phyloP scores from a whole-genome alignment of 2,329 filamentous ascomycete genomes.

The Paracorniculantispora psalliotae region DNA sequence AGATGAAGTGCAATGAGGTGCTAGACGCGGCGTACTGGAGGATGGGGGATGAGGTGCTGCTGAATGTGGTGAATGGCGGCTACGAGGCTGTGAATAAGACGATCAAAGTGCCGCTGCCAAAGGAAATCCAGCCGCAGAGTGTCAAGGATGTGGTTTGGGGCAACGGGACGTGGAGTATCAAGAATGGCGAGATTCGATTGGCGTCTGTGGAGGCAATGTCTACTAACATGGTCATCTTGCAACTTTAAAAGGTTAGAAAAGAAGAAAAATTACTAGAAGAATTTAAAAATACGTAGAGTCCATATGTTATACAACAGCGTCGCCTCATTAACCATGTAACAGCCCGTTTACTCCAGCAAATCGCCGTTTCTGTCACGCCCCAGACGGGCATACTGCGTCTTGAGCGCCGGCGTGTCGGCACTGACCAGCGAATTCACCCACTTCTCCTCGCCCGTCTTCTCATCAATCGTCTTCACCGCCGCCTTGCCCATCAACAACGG shows the following conservation, averaged over 20 bases:
- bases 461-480: slow-evolving; percentile 19
- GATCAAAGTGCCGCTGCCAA: slow-evolving; percentile 17
- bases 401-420: slow-evolving; percentile 26
- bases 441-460: slow-evolving; percentile 19
- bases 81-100: slow-evolving; percentile 15
- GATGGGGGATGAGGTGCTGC: slow-evolving; percentile 16
- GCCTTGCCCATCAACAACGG: slow-evolving; percentile 32
- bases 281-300: not conserved
- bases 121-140: slow-evolving; percentile 8
- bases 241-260: not conserved
- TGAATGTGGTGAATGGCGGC: slow-evolving; percentile 22
- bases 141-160: slow-evolving; percentile 18
- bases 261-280: not conserved
- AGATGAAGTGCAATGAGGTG: slow-evolving; percentile 4
- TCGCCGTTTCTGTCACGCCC: not conserved
- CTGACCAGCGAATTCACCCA: slow-evolving; percentile 33
- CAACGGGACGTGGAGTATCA: slow-evolving; percentile 17
- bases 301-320: not conserved
- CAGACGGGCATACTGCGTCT: slow-evolving; percentile 29
- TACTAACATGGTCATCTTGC: slow-evolving; percentile 21
- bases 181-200: slow-evolving; percentile 10
- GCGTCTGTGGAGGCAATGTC: slow-evolving; percentile 19
- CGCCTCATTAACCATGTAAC: not conserved
- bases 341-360: not conserved
- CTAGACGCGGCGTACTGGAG: slow-evolving; percentile 23